Base-by-base conservation (phyloP, 2,329 filamentous ascomycete species). In the Pseudocercospora eumusae region DNA sequence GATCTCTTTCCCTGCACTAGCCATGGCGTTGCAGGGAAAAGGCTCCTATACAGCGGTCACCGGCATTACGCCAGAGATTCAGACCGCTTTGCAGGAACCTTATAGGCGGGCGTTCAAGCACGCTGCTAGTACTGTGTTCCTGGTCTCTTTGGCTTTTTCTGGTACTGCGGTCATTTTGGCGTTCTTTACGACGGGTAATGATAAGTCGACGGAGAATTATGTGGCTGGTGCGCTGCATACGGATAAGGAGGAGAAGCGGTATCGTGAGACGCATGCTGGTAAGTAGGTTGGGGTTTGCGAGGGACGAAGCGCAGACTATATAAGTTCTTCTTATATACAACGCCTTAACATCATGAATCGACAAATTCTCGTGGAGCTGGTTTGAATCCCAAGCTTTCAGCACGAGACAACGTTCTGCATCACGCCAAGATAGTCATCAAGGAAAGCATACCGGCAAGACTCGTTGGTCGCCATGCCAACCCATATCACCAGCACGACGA, bases 171-270 rank as follows among this genome's bases (percentile, higher is more conserved):
- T 70, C 40, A 66, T 70, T 28, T 42, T 69, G n/a, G 64, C 67
- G 2, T 68, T 63, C 42, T 70, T 70, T 53, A 70, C 67, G 6
- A 69, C 67, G 5, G 59, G 69, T 15, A 70, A 70, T 18, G 67
- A 70, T 54, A 64, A 66, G 58, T 64, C 60, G 36, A 67, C 64
- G n/a, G 67, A 66, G 57, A 53, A 69, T 49, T 69, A 69, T 33
- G 67, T 70, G 15, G 68, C 68, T 9, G 67, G 67, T 21, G 63
- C 62, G n/a, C 56, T 69, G n/a, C 67, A 70, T 50, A 63, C 56
- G 5, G 59, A 49, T 40, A 61, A 54, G 42, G 59, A 64, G 49
- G 66, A 66, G 62, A 69, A 67, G 65, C 28, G 55, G 13, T 64
- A 61, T 21, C 53, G 20, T 0, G 45, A 60, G 31, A 33, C 49